Percentiles rank a stretch among this genome's conserved stretches.
Conservation (phyloP, 805 yeast genomes). For the Hagleromyces aurorensis region DNA sequence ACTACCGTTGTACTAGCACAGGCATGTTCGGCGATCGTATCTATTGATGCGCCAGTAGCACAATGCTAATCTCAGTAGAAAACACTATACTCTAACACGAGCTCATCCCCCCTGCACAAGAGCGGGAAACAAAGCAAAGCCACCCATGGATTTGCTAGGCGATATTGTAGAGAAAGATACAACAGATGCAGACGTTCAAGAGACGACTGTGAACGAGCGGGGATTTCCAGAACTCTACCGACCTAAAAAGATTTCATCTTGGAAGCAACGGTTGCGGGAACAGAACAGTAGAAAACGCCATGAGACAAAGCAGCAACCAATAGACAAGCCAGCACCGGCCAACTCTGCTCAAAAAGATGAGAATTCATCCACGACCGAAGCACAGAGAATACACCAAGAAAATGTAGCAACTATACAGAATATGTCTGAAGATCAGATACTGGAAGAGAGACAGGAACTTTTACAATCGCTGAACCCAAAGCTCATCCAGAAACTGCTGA, state of each 20-base stretch:
- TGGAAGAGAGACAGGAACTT: constrained; percentile 57
- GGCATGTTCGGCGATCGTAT: too few relatives aligned
- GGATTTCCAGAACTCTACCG: constrained; percentile 31
- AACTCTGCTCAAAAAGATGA: constrained; percentile 3
- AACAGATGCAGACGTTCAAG: constrained; percentile 21
- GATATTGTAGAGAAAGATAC: constrained; percentile 63
- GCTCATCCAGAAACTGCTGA: constrained; percentile 49
- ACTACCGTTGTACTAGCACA: too few relatives aligned
- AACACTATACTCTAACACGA: too few relatives aligned
- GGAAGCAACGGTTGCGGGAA: constrained; percentile 39
- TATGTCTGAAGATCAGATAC: constrained; percentile 62
- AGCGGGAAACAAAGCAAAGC: too few relatives aligned
- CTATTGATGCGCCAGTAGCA: too few relatives aligned
- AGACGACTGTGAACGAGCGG: constrained; percentile 1
- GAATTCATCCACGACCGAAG: constrained; percentile 51
- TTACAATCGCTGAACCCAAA: constrained; percentile 61
- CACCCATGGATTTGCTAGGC: constrained; percentile 65
- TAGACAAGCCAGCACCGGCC: constrained; percentile 1
- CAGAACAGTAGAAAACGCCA: constrained; percentile 21
- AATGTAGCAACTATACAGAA: constrained; percentile 52
- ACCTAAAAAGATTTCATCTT: constrained; percentile 39
- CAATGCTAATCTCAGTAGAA: too few relatives aligned
- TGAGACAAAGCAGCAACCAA: constrained; percentile 21
- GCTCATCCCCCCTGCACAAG: too few relatives aligned
- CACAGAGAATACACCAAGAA: constrained; percentile 70